These are phyloP conservation scores for Mollisiaceae sp. DNA, from an alignment of 2,329 filamentous ascomycete species.

Conservation along the genomic window DNA sequence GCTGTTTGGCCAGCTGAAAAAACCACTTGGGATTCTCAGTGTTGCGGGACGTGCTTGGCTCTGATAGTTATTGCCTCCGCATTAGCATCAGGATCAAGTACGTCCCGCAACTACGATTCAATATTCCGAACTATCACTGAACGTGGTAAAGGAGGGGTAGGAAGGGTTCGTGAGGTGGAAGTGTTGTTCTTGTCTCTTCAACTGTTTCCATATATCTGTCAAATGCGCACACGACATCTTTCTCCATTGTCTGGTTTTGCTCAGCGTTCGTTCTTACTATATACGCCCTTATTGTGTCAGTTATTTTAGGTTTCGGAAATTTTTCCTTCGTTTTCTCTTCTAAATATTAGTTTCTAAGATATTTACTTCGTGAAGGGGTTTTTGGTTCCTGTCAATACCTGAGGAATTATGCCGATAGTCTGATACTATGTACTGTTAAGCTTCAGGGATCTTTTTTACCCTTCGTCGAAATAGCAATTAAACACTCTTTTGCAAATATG, in stretches of 20 bases:
- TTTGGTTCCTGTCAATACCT: neutral
- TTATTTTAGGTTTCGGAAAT: neutral
- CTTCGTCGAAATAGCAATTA: neutral
- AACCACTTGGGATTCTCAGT: neutral
- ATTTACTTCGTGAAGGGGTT: neutral
- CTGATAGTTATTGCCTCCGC: neutral
- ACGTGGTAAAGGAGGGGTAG: neutral
- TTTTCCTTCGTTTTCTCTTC: neutral
- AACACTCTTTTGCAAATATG: neutral
- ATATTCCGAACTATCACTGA: neutral
- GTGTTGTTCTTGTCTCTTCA: neutral
- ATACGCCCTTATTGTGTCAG: neutral
- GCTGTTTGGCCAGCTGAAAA: neutral
- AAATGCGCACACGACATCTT: no score
- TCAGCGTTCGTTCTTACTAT: no score
- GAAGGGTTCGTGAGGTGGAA: neutral
- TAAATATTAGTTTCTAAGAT: neutral
- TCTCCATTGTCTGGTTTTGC: no score
- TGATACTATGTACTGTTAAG: neutral
- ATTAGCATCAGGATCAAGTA: neutral
- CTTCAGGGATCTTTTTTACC: neutral
- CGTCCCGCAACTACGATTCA: neutral
- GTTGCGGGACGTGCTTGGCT: slow-evolving; percentile 4
- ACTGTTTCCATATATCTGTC: no score
- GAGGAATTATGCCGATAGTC: neutral